These are phyloP conservation scores for Porcisia deanei DNA, from an alignment of 208 protist species.

Conservation along the genomic window DNA sequence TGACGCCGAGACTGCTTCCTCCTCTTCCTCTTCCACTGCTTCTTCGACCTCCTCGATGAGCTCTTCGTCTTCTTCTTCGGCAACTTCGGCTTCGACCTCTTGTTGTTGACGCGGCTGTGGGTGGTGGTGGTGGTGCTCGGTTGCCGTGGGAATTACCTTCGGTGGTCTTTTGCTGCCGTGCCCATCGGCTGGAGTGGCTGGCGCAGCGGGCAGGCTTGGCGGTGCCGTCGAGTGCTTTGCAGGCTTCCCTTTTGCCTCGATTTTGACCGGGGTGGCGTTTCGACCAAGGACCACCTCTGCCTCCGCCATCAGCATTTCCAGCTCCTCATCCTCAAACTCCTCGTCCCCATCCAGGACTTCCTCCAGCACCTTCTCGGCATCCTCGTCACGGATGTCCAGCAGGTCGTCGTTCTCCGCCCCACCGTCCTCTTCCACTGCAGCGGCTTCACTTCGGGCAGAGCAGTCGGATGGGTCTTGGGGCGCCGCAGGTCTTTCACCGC, in stretches of 20 bases:
- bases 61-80: slow-evolving; percentile 24
- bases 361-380: slow-evolving; percentile 22
- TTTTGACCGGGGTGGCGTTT: not conserved
- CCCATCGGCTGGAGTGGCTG: slow-evolving; percentile 6
- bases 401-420: slow-evolving; percentile 36
- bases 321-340: slow-evolving; percentile 27
- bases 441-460: not conserved
- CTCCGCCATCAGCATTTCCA: slow-evolving; percentile 19
- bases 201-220: slow-evolving; percentile 2
- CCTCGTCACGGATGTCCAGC: slow-evolving; percentile 27
- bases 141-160: not conserved
- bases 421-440: slow-evolving; percentile 11
- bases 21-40: slow-evolving; percentile 31
- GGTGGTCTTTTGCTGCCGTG: slow-evolving; percentile 1
- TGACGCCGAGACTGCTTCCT: not conserved
- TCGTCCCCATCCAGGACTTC: slow-evolving; percentile 25
- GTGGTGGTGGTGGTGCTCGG: not conserved
- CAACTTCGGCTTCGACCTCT: not conserved
- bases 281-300: slow-evolving; percentile 19
- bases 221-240: not conserved
- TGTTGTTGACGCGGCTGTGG: not conserved
- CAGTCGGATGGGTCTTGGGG: not conserved
- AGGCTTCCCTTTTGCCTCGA: slow-evolving; percentile 1
- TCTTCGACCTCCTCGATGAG: slow-evolving; percentile 36
- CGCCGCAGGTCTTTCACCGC: not conserved